phyloP scores from a whole-genome alignment of 352 stramenopile species.

The Phytophthora lateralis region DNA sequence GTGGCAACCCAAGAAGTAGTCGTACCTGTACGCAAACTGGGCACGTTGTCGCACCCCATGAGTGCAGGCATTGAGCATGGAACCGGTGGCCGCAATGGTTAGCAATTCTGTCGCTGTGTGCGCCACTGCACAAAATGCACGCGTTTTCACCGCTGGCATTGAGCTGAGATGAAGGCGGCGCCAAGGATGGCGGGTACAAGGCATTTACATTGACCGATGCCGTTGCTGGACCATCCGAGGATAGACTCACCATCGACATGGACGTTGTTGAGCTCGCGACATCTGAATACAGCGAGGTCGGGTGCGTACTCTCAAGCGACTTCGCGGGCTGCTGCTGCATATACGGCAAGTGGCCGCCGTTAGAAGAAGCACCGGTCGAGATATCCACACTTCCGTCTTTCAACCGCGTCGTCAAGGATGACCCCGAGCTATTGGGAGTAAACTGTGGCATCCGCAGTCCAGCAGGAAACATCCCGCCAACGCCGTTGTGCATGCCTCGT shows the following conservation, averaged over 20 bases:
- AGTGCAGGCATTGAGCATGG: constrained; percentile 63
- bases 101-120: constrained; percentile 55
- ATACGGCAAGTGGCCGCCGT: constrained; percentile 33
- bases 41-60: constrained; percentile 64
- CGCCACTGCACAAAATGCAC: constrained; percentile 53
- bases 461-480: constrained; percentile 33
- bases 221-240: constrained; percentile 33
- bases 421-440: constrained; percentile 16
- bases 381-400: constrained; percentile 43
- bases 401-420: constrained; percentile 38
- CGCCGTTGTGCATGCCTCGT: constrained; percentile 29
- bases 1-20: constrained; percentile 1
- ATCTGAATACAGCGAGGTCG: constrained; percentile 38
- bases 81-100: constrained; percentile 73
- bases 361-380: constrained; percentile 29
- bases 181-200: constrained; percentile 36
- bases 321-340: constrained; percentile 40
- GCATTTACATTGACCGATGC: constrained; percentile 31
- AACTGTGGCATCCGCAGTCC: constrained; percentile 43
- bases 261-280: constrained; percentile 38
- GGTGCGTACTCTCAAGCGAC: constrained; percentile 31
- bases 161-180: constrained; percentile 23
- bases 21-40: constrained; percentile 56
- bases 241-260: constrained; percentile 39
- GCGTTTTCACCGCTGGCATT: constrained; percentile 30